A percentile compares a stretch with the other conserved stretches of the same genome.
These are phyloP conservation scores for Ceratocystis destructans DNA, from an alignment of 2,329 filamentous ascomycete genomes.

Conservation along the genomic window DNA sequence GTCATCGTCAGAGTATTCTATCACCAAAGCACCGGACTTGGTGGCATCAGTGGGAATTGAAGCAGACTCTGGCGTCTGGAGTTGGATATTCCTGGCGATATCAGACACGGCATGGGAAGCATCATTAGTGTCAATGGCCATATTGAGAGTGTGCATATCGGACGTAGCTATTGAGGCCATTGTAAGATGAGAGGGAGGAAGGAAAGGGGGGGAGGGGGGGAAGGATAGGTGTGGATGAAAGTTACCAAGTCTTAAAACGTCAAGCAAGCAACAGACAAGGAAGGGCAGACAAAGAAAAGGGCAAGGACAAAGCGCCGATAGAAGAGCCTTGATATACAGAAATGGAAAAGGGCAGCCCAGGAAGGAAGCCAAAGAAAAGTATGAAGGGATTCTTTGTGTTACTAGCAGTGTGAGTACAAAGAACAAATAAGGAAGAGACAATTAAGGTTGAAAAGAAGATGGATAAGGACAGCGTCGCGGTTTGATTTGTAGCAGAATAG, in stretches of 20 bases:
- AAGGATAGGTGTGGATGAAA: background rate
- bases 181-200: background rate
- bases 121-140: background rate
- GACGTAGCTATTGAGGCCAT: background rate
- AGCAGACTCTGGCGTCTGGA: background rate
- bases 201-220: background rate
- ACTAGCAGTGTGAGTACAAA: background rate
- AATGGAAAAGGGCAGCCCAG: background rate
- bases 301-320: background rate
- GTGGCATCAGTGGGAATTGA: background rate
- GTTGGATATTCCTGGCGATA: background rate
- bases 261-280: background rate
- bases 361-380: background rate
- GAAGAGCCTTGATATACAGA: background rate
- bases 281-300: background rate
- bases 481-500: too few relatives aligned
- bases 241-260: background rate
- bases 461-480: too few relatives aligned
- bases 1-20: background rate
- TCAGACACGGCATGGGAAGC: background rate
- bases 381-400: background rate
- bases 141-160: background rate
- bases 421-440: background rate
- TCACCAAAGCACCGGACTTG: background rate
- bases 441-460: constrained; percentile 1